Percentiles rank a stretch among this genome's conserved stretches.
These are phyloP conservation scores for Ambrosia artemisiifolia DNA, from an alignment of 129 eudicot species.

Conservation along the genomic window DNA sequence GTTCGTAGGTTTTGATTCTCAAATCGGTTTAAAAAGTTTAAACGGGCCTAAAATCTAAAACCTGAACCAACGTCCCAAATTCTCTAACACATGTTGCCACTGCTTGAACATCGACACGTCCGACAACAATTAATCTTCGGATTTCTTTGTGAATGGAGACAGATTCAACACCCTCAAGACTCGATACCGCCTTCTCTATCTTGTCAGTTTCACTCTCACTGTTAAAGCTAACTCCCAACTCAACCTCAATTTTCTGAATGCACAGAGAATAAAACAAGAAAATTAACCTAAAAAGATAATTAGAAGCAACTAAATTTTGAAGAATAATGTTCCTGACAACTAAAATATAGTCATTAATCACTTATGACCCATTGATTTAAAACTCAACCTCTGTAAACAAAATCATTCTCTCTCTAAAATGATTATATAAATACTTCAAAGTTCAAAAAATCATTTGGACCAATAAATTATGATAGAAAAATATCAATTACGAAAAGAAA, in stretches of 20 bases:
- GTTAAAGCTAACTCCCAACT: background rate
- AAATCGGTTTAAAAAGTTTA: too few relatives aligned
- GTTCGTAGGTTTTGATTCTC: too few relatives aligned
- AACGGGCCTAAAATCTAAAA: background rate
- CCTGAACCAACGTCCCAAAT: background rate
- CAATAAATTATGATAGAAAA: too few relatives aligned
- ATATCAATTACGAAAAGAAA: too few relatives aligned
- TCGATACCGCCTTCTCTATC: background rate
- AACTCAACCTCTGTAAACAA: background rate
- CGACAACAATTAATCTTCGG: background rate
- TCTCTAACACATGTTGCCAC: conserved; percentile 2
- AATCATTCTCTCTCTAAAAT: background rate
- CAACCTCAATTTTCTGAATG: background rate
- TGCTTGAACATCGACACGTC: conserved; percentile 6
- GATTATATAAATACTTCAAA: too few relatives aligned
- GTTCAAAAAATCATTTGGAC: too few relatives aligned
- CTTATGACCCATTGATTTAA: too few relatives aligned
- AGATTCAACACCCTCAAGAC: background rate
- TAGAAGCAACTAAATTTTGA: background rate
- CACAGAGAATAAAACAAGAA: too few relatives aligned
- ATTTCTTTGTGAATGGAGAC: background rate
- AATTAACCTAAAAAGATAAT: too few relatives aligned
- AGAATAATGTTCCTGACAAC: background rate
- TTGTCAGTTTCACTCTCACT: background rate
- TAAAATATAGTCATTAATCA: too few relatives aligned